A percentile compares a stretch with the other conserved stretches of the same genome.
phyloP scores from a whole-genome alignment of 1,139 yeast species.

The Arxiozyma slooffiae region DNA sequence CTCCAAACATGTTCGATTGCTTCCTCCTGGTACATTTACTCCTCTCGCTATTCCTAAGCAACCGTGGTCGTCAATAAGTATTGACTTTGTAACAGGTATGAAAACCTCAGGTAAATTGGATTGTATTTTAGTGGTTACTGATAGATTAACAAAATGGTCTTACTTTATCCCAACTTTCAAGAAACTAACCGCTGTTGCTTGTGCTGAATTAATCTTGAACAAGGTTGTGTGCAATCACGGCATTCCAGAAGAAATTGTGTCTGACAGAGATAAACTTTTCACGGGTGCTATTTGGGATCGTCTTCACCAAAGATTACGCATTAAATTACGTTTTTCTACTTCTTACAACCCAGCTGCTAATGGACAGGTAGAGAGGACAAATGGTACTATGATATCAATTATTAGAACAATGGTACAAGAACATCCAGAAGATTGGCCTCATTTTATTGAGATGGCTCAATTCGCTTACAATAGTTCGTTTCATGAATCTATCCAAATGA shows the following conservation, averaged over 20 bases:
- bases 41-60: no score
- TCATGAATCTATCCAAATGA: neutral
- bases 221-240: neutral
- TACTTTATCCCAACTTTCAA: no score
- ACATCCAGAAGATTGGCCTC: neutral
- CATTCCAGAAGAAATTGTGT: neutral
- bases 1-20: no score
- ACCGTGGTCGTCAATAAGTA: no score
- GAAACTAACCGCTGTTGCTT: neutral
- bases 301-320: neutral
- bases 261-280: neutral
- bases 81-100: slow-evolving; percentile 2
- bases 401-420: neutral
- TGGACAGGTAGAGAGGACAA: slow-evolving; percentile 2
- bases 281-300: neutral
- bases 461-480: slow-evolving; percentile 6
- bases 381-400: slow-evolving; percentile 1
- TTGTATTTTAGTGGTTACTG: neutral
- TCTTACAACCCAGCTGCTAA: slow-evolving; percentile 1
- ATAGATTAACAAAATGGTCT: no score
- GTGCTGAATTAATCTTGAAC: neutral
- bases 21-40: no score
- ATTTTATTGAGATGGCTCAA: neutral
- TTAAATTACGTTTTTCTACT: neutral
- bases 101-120: neutral